These are phyloP conservation scores for Amanita molliuscula DNA, from an alignment of 768 basidiomycete genomes.

Conservation along the genomic window DNA sequence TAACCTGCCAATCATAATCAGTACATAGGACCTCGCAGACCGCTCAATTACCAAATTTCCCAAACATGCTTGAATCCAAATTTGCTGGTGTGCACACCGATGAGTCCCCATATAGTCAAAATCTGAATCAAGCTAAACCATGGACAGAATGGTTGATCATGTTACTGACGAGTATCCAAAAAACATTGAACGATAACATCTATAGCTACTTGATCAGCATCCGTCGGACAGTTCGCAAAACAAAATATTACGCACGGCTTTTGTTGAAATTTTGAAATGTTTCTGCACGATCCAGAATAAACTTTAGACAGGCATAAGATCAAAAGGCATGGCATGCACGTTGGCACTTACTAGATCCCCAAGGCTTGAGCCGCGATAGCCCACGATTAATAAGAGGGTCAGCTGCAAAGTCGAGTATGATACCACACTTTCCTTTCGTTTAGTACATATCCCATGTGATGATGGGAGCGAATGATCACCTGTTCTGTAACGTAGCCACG, in stretches of 20 bases:
- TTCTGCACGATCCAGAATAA: constrained; percentile 65
- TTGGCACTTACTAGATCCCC: constrained; percentile 50
- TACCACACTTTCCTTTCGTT: constrained; percentile 36
- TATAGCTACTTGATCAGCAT: constrained; percentile 14
- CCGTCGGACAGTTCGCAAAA: neutral
- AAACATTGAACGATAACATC: constrained; percentile 65
- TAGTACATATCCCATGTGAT: neutral
- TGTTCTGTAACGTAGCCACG: constrained; percentile 61
- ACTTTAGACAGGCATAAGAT: constrained; percentile 19
- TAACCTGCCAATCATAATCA: constrained; percentile 28
- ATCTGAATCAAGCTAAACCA: constrained; percentile 24
- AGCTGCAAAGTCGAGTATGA: constrained; percentile 65
- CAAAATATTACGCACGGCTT: constrained; percentile 29
- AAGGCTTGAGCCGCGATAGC: constrained; percentile 53
- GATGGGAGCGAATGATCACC: constrained; percentile 21
- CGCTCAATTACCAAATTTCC: constrained; percentile 54
- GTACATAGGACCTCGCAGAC: neutral
- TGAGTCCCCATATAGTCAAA: constrained; percentile 64
- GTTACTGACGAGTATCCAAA: constrained; percentile 52
- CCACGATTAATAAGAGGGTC: constrained; percentile 57
- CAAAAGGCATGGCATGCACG: neutral
- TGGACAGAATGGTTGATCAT: constrained; percentile 8
- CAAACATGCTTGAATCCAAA: constrained; percentile 80
- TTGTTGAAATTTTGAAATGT: constrained; percentile 50
- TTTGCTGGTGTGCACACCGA: constrained; percentile 62